Evolutionary conservation across 345 rosid species (phyloP), one percentile per base, ranked within the genome.

Genomic region (Mallotus nudiflorus): DNA sequence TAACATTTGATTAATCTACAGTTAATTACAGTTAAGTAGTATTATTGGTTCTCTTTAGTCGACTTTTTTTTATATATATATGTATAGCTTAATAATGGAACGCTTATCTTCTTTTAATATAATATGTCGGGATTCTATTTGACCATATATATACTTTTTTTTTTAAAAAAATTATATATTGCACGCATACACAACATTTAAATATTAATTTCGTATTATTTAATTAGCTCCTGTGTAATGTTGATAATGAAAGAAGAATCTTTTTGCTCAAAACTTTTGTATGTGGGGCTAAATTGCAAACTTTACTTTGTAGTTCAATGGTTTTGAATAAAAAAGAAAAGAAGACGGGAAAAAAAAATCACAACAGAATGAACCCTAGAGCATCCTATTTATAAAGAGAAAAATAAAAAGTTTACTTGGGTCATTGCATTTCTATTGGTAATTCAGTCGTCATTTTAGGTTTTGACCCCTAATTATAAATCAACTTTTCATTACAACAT

Each of bases 181-280:
- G 37, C 37, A 33, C 6, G 37, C 37, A 33, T 33, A 33, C 3
- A 33, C 35, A 28, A 29, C 6, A 33, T 45, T 49, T 54, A 13
- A 54, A 54, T 19, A 54, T 28, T 20, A n/a, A 14, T 7, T 22
- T 10, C 51, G n/a, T n/a, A n/a, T 65, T 27, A 66, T 49, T 51
- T 12, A 50, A 57, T 57, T 0, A 31, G 13, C 14, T 15, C 19
- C 9, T 20, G 42, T 40, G 13, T 19, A 18, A 12, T 19, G 54
- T n/a, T 19, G 72, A 45, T 44, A 31, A 45, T 42, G 72, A 57
- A 57, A 68, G 54, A 19, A n/a, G 40, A 56, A 68, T 68, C 39
- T 14, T 28, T 46, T 57, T 45, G 8, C 4, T 27, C 60, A 35
- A 42, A n/a, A 12, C 13, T 14, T 19, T 19, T 19, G 5, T 27